Evolutionary conservation across 2,329 filamentous ascomycete genomes (phyloP), one percentile per base, ranked within the genome.

Genomic region (Sporothrix brasiliensis): DNA sequence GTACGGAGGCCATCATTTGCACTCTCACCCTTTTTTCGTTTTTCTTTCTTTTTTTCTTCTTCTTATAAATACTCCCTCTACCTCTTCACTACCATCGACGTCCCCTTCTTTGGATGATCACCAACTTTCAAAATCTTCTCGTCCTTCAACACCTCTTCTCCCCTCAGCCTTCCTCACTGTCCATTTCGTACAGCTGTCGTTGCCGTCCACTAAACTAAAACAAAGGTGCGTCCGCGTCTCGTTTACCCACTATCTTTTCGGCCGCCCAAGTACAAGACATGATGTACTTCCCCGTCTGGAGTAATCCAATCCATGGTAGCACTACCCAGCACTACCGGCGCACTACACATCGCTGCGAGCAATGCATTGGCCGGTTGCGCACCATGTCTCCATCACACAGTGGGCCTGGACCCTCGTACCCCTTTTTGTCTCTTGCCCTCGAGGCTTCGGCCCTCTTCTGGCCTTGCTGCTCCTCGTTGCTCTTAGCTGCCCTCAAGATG

Each of bases 331-430:
- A 53, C 68, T 70, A 66, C 52, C 52, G 39, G 47, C 56, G 69
- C 53, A 52, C 69, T 52, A 70, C 69, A 21, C 53, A 34, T 11
- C 16, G n/a, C 14, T 54, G 61, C 24, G 4, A 30, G 24, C 61
- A 47, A 11, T 34, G 34, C 44, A 70, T 70, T 70, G 63, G 63
- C 63, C 34, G 63, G 47, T 61, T 56, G 30, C 21, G 16, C 41
- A 39, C 39, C 39, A 30, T 44, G 65, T 58, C 65, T 67, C 69
- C 69, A 71, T 71, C 69, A 41, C 63, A n/a, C 58, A 52, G 70
- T 71, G 70, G 70, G 66, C 47, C 70, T 61, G n/a, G 30, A 52
- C 53, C 56, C 54, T 58, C 68, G 21, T 63, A 21, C 68, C 68
- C 56, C 47, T 50, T 65, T 34, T 63, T 44, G 58, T 7, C 34